Conservation (phyloP, 176 grass and related monocot genomes). For the Typha latifolia region DNA sequence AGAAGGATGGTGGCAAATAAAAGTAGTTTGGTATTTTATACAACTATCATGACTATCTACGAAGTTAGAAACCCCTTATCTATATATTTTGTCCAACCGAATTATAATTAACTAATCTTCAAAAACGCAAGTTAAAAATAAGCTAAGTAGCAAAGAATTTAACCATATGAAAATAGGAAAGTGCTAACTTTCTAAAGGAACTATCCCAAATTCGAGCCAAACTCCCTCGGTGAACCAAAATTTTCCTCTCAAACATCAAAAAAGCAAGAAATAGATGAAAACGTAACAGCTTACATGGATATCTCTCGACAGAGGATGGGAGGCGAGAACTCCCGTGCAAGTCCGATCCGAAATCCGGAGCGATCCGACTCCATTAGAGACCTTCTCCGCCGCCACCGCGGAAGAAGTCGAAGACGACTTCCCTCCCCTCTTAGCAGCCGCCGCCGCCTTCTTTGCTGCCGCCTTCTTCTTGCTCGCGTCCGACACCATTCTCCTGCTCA, state of each 20-base stretch:
- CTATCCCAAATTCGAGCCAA: neutral
- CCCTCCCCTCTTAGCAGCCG: constrained; percentile 80
- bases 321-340: constrained; percentile 80
- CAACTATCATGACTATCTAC: too few species aligned
- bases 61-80: too few species aligned
- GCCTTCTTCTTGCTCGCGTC: constrained; percentile 98
- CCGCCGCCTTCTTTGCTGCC: constrained; percentile 75
- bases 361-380: constrained; percentile 33
- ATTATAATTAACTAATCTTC: too few species aligned
- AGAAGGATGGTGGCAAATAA: too few species aligned
- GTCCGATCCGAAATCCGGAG: constrained; percentile 70
- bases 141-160: too few species aligned
- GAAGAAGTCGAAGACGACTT: constrained; percentile 27
- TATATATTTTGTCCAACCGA: too few species aligned
- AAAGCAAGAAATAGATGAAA: neutral
- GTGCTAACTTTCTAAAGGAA: too few species aligned
- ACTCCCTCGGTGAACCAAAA: neutral
- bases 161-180: too few species aligned
- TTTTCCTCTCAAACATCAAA: too few species aligned
- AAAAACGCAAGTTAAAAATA: too few species aligned
- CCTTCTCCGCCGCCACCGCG: constrained; percentile 22
- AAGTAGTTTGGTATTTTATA: too few species aligned
- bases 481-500: constrained; percentile 55
- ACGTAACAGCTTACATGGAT: constrained; percentile 45
- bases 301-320: constrained; percentile 84